Base-by-base conservation (phyloP, 805 yeast genomes). In the Ogataea neopini region DNA sequence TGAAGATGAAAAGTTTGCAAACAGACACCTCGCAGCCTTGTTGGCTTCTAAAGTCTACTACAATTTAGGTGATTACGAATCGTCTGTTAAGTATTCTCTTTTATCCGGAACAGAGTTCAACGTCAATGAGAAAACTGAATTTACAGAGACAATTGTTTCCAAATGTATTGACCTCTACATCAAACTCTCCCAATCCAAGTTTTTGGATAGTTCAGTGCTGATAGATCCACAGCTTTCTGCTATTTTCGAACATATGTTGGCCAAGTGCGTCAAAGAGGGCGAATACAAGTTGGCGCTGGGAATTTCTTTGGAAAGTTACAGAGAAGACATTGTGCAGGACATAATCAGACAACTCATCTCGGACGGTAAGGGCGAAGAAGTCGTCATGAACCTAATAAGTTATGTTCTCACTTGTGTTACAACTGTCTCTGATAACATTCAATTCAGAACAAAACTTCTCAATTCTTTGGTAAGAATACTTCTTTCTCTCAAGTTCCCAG, bases 11-110 rank as follows among this genome's bases (percentile, higher is more conserved):
- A 67, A 76, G 19, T 94, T 92, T 68, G 45, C 60, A 25, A 81
- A 82, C 45, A 80, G 95, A 57, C 71, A 80, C 40, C 76, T 92
- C 61, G 98, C 98, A 7, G 98, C 99, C 2, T 74, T 94, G 50
- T 79, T 94, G 50, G 91, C 94, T 6, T 88, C 98, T 13, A 94
- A 94, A 68, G 96, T 82, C 25, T 80, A 80, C 64, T 94, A 90
- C 68, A 90, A 94, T 67, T 76, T 94, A 61, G 98, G 98, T 40
- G 98, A 94, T 64, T 90, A 86, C 61, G 95, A 88, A 53, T 77
- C 91, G 3, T 87, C 97, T 8, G 96, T 94, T 52, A 86, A 81
- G 64, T 94, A 83, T 65, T 92, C 97, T 2, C 76, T 94, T 37
- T 84, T 81, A 26, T 92, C 98, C 17, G 97, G 88, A 25, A 76